Evolutionary conservation across 495 filamentous ascomycete species (phyloP).

Genomic region (Geopyxis carbonaria): DNA sequence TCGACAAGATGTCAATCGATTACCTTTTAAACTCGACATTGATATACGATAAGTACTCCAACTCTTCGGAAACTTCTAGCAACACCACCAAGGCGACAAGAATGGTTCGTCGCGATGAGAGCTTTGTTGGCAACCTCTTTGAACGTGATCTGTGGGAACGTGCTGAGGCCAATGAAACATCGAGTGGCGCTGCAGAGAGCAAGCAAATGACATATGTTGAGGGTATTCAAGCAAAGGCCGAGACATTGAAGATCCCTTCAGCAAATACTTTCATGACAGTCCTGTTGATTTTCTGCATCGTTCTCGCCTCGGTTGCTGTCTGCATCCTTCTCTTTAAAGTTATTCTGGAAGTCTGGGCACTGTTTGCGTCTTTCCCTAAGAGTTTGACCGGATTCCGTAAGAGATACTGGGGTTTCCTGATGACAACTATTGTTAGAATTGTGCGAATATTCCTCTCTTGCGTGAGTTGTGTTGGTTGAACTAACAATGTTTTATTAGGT

Average conservation of each 20-base stretch:
- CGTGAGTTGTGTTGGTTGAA: not conserved
- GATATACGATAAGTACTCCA: slow-evolving; percentile 36
- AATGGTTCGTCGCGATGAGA: not conserved
- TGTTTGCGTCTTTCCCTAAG: slow-evolving; percentile 76
- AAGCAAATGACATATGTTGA: slow-evolving; percentile 37
- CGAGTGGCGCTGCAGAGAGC: too few relatives aligned
- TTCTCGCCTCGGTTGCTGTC: slow-evolving; percentile 68
- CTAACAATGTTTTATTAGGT: slow-evolving; percentile 31
- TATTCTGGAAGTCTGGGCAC: slow-evolving; percentile 76
- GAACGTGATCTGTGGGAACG: not conserved
- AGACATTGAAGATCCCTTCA: slow-evolving; percentile 65
- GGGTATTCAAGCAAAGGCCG: slow-evolving; percentile 57
- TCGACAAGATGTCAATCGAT: slow-evolving; percentile 59
- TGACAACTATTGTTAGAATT: slow-evolving; percentile 71
- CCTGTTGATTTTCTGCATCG: slow-evolving; percentile 69
- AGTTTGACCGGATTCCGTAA: slow-evolving; percentile 71
- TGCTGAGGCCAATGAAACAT: not conserved
- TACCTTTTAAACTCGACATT: slow-evolving; percentile 59
- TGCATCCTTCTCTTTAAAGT: slow-evolving; percentile 83
- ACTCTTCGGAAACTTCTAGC: slow-evolving; percentile 11
- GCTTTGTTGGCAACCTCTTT: not conserved
- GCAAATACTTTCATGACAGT: slow-evolving; percentile 96
- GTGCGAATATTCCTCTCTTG: slow-evolving; percentile 10
- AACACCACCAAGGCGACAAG: slow-evolving; percentile 26
- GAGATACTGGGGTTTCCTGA: slow-evolving; percentile 85